A percentile compares a stretch with the other conserved stretches of the same genome.
phyloP scores from a whole-genome alignment of 306 rosid species.

The Dalbergia oliveri region DNA sequence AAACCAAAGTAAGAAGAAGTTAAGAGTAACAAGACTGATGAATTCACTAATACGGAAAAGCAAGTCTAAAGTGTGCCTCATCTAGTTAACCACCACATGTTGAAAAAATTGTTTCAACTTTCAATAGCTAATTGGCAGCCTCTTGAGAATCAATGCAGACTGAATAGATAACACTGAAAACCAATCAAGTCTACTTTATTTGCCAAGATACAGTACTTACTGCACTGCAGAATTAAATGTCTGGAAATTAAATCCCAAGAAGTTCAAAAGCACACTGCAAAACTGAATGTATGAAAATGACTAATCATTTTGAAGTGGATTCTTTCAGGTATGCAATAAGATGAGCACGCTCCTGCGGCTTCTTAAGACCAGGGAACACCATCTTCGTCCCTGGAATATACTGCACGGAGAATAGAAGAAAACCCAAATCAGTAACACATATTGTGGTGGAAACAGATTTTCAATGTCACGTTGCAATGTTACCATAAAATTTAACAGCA shows the following conservation, averaged over 20 bases:
- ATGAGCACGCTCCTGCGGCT: slow-evolving; percentile 93
- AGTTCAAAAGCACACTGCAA: slow-evolving; percentile 42
- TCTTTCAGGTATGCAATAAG: slow-evolving; percentile 88
- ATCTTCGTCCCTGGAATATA: slow-evolving; percentile 97
- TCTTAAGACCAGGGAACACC: slow-evolving; percentile 97
- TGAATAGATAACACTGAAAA: slow-evolving; percentile 56
- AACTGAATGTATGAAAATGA: slow-evolving; percentile 26
- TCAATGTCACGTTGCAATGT: neutral
- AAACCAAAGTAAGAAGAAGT: neutral
- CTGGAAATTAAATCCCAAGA: slow-evolving; percentile 44
- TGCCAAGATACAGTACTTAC: slow-evolving; percentile 51
- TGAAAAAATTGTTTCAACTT: slow-evolving; percentile 34
- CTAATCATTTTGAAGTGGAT: slow-evolving; percentile 62
- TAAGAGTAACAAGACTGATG: slow-evolving; percentile 2
- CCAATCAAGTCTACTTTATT: slow-evolving; percentile 63
- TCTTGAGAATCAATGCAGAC: slow-evolving; percentile 51
- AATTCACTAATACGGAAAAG: neutral
- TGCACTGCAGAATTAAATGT: slow-evolving; percentile 52
- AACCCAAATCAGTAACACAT: slow-evolving; percentile 22
- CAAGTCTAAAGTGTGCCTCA: neutral
- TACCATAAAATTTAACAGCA: neutral
- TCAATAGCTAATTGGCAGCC: slow-evolving; percentile 48
- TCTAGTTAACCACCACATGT: slow-evolving; percentile 12
- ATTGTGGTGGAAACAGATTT: neutral
- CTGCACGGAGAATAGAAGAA: slow-evolving; percentile 52